Percentiles rank a stretch among this genome's conserved stretches.
phyloP scores from a whole-genome alignment of 495 filamentous ascomycete genomes.

The Neurospora sp. region DNA sequence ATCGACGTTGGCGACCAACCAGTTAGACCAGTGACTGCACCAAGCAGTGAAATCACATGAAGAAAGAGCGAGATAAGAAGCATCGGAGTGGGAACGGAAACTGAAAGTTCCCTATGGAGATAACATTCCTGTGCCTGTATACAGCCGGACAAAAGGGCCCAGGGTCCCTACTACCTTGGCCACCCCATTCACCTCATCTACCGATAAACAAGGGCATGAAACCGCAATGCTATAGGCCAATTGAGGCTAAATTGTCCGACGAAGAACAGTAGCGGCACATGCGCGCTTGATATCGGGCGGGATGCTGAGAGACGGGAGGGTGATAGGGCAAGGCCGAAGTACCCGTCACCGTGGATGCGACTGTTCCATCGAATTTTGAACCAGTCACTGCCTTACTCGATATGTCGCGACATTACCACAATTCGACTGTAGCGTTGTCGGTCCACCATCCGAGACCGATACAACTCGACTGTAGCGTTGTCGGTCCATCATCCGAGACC shows the following conservation, averaged over 20 bases:
- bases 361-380: neutral
- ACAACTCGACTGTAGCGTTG: neutral
- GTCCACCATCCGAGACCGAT: neutral
- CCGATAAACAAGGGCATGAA: neutral
- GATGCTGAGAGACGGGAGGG: neutral
- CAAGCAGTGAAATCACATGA: neutral
- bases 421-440: neutral
- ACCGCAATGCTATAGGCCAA: neutral
- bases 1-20: neutral
- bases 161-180: neutral
- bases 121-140: neutral
- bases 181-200: neutral
- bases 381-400: neutral
- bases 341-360: neutral
- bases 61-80: neutral
- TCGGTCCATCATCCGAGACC: neutral
- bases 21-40: neutral
- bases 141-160: neutral
- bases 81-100: neutral
- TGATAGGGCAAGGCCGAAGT: neutral
- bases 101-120: neutral
- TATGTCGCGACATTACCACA: neutral
- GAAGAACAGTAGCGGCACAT: neutral
- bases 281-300: neutral
- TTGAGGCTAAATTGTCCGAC: neutral